Evolutionary conservation across 139 green algal species (phyloP).

Genomic region (Chlorella sp.): DNA sequence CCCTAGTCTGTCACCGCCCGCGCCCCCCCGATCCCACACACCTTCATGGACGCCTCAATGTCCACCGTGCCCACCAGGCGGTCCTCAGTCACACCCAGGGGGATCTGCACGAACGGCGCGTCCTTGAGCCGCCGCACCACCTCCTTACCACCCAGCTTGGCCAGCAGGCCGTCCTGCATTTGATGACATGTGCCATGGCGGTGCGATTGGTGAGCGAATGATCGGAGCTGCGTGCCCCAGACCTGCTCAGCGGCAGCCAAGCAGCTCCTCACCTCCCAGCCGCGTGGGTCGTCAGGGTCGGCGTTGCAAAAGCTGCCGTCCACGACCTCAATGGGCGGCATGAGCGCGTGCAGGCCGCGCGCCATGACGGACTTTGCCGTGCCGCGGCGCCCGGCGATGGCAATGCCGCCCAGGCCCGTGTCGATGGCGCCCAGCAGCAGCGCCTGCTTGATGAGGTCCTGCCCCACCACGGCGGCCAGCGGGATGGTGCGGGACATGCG

Average conservation of each 20-base stretch:
- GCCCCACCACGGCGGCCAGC: conserved; percentile 79
- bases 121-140: conserved; percentile 49
- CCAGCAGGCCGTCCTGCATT: conserved; percentile 62
- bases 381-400: conserved; percentile 84
- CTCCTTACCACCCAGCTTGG: conserved; percentile 42
- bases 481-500: conserved; percentile 62
- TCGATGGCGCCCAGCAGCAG: conserved; percentile 97
- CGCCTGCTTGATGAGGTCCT: conserved; percentile 94
- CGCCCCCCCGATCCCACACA: no score
- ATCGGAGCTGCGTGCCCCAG: no score
- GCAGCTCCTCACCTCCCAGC: conserved; percentile 77
- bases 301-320: conserved; percentile 88
- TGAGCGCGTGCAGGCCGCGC: conserved; percentile 85
- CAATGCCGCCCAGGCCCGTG: conserved; percentile 83
- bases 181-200: no score
- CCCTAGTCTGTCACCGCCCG: no score
- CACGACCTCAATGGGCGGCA: conserved; percentile 97
- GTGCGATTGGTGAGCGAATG: no score
- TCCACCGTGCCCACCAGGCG: conserved; percentile 97
- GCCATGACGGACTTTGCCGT: conserved; percentile 98
- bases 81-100: conserved; percentile 97
- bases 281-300: conserved; percentile 77
- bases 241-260: no score
- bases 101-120: conserved; percentile 95
- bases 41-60: conserved; percentile 97